Percentiles rank a stretch among this genome's conserved stretches.
Evolutionary conservation across 2,329 filamentous ascomycete genomes (phyloP).

Genomic region (Paraphaeosphaeria minitans): DNA sequence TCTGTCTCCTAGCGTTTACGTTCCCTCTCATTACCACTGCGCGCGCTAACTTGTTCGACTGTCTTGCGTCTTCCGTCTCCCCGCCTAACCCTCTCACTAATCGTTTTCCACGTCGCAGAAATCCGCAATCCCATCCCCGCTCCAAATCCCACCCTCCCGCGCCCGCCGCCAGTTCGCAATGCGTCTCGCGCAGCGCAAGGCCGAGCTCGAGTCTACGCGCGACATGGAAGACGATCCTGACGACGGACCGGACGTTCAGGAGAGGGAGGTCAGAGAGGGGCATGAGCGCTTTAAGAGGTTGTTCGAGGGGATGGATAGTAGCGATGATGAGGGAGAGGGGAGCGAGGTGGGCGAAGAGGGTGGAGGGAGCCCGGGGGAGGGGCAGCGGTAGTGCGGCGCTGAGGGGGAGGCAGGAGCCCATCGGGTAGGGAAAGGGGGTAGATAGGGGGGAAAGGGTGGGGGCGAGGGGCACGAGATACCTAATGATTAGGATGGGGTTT

Average conservation of each 20-base stretch:
- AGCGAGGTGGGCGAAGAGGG: constrained; percentile 11
- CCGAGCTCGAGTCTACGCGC: constrained; percentile 33
- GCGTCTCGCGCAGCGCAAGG: constrained; percentile 66
- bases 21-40: not conserved
- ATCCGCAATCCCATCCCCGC: constrained; percentile 61
- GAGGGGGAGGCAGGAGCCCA: too few species aligned
- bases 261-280: constrained; percentile 38
- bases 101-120: not conserved
- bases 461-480: not conserved
- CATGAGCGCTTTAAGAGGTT: constrained; percentile 40
- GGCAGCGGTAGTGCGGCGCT: constrained; percentile 22
- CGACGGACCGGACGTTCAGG: constrained; percentile 22
- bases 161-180: constrained; percentile 90
- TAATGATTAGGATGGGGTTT: not conserved
- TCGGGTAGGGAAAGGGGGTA: constrained; percentile 6
- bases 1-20: not conserved
- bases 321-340: constrained; percentile 29
- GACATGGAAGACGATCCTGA: constrained; percentile 29
- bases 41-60: not conserved
- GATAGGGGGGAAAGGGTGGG: not conserved
- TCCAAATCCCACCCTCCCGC: constrained; percentile 85
- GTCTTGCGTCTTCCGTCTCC: constrained; percentile 6
- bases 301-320: constrained; percentile 42
- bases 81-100: constrained; percentile 15
- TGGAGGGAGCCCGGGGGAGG: constrained; percentile 8